Evolutionary conservation across 2,329 filamentous ascomycete species (phyloP).

Genomic region (Fusarium anthophilum): DNA sequence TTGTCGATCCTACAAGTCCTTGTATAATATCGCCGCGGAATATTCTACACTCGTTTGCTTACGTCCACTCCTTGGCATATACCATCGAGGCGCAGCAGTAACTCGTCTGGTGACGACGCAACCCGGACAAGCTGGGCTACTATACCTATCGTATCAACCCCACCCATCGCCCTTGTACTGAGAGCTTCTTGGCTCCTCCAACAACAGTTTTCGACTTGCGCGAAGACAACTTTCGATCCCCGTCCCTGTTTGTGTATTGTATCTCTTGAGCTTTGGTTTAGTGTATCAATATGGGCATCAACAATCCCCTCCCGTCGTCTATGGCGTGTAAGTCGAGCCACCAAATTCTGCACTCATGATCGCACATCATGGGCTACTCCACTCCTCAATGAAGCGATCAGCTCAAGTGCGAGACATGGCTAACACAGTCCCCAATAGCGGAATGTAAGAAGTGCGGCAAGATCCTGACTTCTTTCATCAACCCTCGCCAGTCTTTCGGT

Average conservation of each 20-base stretch:
- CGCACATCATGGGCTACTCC: slow-evolving; percentile 33
- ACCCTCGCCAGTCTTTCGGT: slow-evolving; percentile 91
- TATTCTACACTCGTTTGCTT: slow-evolving; percentile 3
- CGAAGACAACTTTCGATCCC: background rate
- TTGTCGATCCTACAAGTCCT: slow-evolving; percentile 3
- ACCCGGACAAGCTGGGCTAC: slow-evolving; percentile 14
- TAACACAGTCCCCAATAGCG: slow-evolving; percentile 62
- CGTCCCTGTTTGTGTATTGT: background rate
- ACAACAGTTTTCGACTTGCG: slow-evolving; percentile 12
- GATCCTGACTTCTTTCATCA: slow-evolving; percentile 93
- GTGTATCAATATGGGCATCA: slow-evolving; percentile 63
- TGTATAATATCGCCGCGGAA: slow-evolving; percentile 1
- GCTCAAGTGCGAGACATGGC: slow-evolving; percentile 9
- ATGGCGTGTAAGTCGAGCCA: slow-evolving; percentile 68
- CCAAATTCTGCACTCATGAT: slow-evolving; percentile 14
- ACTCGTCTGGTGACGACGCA: slow-evolving; percentile 33
- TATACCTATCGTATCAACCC: slow-evolving; percentile 27
- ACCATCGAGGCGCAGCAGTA: slow-evolving; percentile 33
- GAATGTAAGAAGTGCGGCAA: slow-evolving; percentile 98
- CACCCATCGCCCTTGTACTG: slow-evolving; percentile 25
- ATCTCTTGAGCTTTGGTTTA: background rate
- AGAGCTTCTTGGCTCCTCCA: slow-evolving; percentile 32
- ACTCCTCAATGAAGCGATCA: slow-evolving; percentile 23
- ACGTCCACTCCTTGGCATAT: slow-evolving; percentile 11
- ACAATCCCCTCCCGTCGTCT: slow-evolving; percentile 73